These are phyloP conservation scores for Hibiscus syriacus DNA, from an alignment of 345 rosid species.

Conservation along the genomic window DNA sequence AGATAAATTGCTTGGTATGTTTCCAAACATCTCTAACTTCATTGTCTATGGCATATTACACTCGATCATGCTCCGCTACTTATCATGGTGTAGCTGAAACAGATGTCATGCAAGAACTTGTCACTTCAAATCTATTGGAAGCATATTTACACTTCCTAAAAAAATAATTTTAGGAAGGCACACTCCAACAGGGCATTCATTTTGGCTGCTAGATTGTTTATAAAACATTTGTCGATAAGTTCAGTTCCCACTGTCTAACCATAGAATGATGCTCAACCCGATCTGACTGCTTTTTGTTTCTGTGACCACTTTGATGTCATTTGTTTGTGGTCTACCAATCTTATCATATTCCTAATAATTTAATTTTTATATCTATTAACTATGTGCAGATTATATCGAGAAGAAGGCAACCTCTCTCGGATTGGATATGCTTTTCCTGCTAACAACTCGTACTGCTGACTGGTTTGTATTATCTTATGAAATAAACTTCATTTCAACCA, in stretches of 20 bases:
- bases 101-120: not conserved
- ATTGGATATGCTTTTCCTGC: conserved; percentile 63
- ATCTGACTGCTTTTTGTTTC: not conserved
- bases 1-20: conserved; percentile 83
- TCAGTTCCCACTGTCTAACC: not conserved
- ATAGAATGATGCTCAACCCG: not conserved
- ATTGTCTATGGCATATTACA: not conserved
- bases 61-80: not conserved
- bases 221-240: not conserved
- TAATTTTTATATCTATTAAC: conserved; percentile 1
- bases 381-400: conserved; percentile 73
- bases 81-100: not conserved
- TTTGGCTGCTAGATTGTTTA: not conserved
- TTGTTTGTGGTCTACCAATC: not conserved
- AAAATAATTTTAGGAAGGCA: not conserved
- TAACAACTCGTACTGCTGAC: conserved; percentile 92
- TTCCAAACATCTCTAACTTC: not conserved
- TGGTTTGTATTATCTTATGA: conserved; percentile 61
- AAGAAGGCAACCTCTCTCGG: conserved; percentile 73
- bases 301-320: not conserved
- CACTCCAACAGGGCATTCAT: not conserved
- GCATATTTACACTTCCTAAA: not conserved
- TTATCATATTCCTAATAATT: not conserved
- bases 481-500: too few species aligned
- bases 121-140: not conserved